Conservation (phyloP, 2,329 filamentous ascomycete species). For the Colletotrichum simmondsii region DNA sequence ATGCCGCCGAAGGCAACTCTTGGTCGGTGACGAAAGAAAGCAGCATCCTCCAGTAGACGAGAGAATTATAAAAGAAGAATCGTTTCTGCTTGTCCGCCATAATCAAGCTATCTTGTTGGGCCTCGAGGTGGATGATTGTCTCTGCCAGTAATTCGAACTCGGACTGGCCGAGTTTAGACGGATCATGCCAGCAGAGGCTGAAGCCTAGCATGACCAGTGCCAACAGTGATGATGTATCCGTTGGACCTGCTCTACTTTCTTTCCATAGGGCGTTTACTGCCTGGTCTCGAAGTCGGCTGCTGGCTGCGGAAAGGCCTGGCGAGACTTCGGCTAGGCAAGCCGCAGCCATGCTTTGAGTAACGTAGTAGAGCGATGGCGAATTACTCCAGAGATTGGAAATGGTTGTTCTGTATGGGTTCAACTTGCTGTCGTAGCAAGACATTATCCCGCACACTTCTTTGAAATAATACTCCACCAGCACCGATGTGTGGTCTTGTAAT, state of each 20-base stretch:
- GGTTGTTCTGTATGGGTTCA: conserved; percentile 70
- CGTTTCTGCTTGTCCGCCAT: conserved; percentile 37
- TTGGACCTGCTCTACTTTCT: conserved; percentile 56
- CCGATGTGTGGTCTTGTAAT: conserved; percentile 50
- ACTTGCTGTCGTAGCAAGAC: conserved; percentile 71
- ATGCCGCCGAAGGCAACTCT: not conserved
- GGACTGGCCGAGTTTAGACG: conserved; percentile 59
- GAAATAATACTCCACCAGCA: conserved; percentile 72
- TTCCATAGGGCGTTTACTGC: conserved; percentile 61
- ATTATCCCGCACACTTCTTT: conserved; percentile 70
- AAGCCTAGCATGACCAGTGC: conserved; percentile 68
- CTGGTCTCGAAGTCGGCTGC: conserved; percentile 61
- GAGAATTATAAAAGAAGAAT: conserved; percentile 41
- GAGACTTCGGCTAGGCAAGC: conserved; percentile 44
- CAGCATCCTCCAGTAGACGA: conserved; percentile 42
- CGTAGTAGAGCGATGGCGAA: conserved; percentile 36
- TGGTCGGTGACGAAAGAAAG: conserved; percentile 40
- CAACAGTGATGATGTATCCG: conserved; percentile 66
- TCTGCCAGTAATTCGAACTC: conserved; percentile 13
- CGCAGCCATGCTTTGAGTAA: conserved; percentile 39
- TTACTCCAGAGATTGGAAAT: conserved; percentile 58
- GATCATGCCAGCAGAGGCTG: conserved; percentile 70
- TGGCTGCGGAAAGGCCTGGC: conserved; percentile 52
- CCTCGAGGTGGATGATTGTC: not conserved
- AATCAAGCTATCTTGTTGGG: conserved; percentile 12